Evolutionary conservation across 768 basidiomycete species (phyloP), one percentile per base, ranked within the genome.

Genomic region (Tylopilus balloui): DNA sequence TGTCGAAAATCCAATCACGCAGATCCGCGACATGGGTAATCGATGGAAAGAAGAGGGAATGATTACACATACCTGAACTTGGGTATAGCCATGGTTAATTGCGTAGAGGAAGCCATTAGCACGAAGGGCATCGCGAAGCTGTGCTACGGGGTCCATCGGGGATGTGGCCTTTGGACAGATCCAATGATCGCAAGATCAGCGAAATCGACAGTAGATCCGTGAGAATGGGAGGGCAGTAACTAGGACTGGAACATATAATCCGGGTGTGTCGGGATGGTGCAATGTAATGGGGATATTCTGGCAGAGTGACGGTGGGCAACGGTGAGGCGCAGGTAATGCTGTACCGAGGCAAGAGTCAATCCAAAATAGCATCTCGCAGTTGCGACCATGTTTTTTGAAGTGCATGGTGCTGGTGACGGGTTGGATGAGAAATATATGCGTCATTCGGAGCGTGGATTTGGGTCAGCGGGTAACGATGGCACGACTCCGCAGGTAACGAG

Each of bases 181-280:
- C 79, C n/a, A 40, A 83, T 73, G 47, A 76, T 66, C 0, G 75
- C 67, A 5, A 84, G 70, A 42, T 80, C 76, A 12, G 78, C 81
- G 51, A 68, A 74, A 15, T 73, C 69, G 52, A 74, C 74, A 37
- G 41, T 15, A 69, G 69, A 54, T 71, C 64, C 68, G 39, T 46
- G 21, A 27, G 42, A 24, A 47, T 7, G 24, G 4, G 20, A 32
- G 32, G n/a, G 17, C 6, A 21, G 7, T 23, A 1, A n/a, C 2
- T 8, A 1, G 9, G 10, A 25, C 6, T 24, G 10, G 35, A 4
- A 62, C 74, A 24, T 47, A 76, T 72, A 52, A 28, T 67, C 51
- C 28, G 69, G 63, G 44, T 58, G 57, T 0, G 73, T 73, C 4
- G 53, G 53, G 69, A 60, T 3, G 72, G 63, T 4, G 58, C 55